Evolutionary conservation across 2,329 filamentous ascomycete genomes (phyloP).

Genomic region (Emmonsiellopsis sp.): DNA sequence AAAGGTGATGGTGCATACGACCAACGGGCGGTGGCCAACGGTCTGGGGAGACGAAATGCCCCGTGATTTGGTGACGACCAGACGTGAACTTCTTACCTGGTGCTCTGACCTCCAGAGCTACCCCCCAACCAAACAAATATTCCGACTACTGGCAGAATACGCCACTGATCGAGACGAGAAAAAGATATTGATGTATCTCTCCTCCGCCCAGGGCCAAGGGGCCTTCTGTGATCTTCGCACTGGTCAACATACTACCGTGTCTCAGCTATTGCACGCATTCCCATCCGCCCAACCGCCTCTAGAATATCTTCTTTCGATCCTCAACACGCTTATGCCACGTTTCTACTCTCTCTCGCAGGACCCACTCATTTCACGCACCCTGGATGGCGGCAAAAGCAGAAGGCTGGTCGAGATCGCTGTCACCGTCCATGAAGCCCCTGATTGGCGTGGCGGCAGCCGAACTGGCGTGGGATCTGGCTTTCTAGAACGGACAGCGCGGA

Average conservation of each 20-base stretch:
- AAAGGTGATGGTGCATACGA: constrained; percentile 69
- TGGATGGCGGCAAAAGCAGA: constrained; percentile 60
- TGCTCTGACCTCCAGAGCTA: constrained; percentile 90
- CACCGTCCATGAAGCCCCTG: constrained; percentile 75
- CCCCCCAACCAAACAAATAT: constrained; percentile 76
- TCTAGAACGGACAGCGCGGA: constrained; percentile 73
- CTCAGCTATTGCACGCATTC: constrained; percentile 84
- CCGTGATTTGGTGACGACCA: constrained; percentile 78
- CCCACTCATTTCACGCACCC: constrained; percentile 67
- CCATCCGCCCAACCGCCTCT: constrained; percentile 84
- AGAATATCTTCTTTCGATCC: constrained; percentile 66
- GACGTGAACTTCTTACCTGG: constrained; percentile 89
- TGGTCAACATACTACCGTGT: constrained; percentile 73
- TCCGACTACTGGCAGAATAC: constrained; percentile 79
- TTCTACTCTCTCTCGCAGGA: constrained; percentile 99
- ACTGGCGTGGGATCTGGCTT: constrained; percentile 89
- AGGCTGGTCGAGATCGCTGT: constrained; percentile 94
- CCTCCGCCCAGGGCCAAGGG: constrained; percentile 81
- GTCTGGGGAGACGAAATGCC: constrained; percentile 91
- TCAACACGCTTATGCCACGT: constrained; percentile 87
- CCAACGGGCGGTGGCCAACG: constrained; percentile 82
- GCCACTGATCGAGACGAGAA: constrained; percentile 72
- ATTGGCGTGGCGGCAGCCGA: constrained; percentile 65
- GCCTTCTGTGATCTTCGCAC: constrained; percentile 92
- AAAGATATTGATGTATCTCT: constrained; percentile 79